Evolutionary conservation across 257 asterid species (phyloP).

Genomic region (Capsicum pubescens): DNA sequence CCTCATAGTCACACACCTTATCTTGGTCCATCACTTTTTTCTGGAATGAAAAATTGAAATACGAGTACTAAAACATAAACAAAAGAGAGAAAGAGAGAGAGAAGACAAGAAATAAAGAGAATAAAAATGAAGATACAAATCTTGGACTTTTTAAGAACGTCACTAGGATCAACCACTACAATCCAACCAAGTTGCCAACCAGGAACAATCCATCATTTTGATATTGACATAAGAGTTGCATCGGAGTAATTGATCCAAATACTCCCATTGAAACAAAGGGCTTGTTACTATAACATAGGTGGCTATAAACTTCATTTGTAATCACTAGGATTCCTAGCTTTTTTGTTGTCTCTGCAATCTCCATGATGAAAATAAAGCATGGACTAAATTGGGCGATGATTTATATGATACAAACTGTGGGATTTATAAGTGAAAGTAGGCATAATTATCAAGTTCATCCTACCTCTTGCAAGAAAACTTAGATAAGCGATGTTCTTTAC

Average conservation of each 20-base stretch:
- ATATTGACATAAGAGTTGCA: slow-evolving; percentile 76
- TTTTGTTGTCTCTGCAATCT: slow-evolving; percentile 82
- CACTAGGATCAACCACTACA: slow-evolving; percentile 64
- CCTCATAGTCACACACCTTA: not conserved
- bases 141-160: slow-evolving; percentile 66
- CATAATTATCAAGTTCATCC: too few species aligned
- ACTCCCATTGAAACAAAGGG: slow-evolving; percentile 88
- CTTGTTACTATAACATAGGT: slow-evolving; percentile 67
- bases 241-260: slow-evolving; percentile 73
- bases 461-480: too few species aligned
- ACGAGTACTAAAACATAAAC: not conserved
- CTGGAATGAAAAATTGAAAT: not conserved
- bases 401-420: not conserved
- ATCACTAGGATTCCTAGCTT: slow-evolving; percentile 82
- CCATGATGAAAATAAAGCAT: not conserved
- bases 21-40: not conserved
- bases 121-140: slow-evolving; percentile 39
- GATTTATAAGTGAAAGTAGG: not conserved
- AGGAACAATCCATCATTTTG: slow-evolving; percentile 90
- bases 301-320: slow-evolving; percentile 81
- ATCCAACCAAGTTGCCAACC: slow-evolving; percentile 94
- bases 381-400: not conserved
- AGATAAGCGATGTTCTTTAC: too few species aligned
- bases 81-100: not conserved
- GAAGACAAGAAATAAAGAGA: not conserved